phyloP scores from a whole-genome alignment of 2,329 filamentous ascomycete species.

The Fusarium graminum region DNA sequence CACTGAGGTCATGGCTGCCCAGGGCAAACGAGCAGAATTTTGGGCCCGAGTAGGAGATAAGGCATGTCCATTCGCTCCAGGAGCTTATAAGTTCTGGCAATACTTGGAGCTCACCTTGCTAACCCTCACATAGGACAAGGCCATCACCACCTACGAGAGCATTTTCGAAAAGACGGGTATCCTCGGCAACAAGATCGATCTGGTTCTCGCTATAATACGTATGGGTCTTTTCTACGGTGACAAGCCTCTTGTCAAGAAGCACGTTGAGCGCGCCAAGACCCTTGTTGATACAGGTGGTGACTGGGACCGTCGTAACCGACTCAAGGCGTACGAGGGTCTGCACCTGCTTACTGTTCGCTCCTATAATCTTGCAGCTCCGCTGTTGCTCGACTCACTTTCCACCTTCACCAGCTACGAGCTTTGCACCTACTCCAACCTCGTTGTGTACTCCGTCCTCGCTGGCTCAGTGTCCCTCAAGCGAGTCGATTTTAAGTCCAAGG shows the following conservation, averaged over 20 bases:
- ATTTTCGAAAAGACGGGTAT: slow-evolving; percentile 98
- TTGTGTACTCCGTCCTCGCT: slow-evolving; percentile 94
- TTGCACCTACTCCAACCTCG: slow-evolving; percentile 94
- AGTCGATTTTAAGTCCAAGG: slow-evolving; percentile 98
- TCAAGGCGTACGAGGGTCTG: slow-evolving; percentile 98
- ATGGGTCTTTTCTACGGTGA: slow-evolving; percentile 97
- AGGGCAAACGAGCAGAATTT: slow-evolving; percentile 95
- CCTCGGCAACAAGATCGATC: slow-evolving; percentile 95
- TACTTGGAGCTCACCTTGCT: slow-evolving; percentile 20
- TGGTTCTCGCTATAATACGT: slow-evolving; percentile 95
- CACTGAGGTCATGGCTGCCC: slow-evolving; percentile 91
- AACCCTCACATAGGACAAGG: slow-evolving; percentile 78
- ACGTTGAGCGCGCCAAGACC: slow-evolving; percentile 87
- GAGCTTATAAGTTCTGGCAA: neutral
- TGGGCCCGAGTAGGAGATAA: slow-evolving; percentile 97
- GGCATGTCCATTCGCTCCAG: slow-evolving; percentile 63
- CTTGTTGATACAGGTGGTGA: slow-evolving; percentile 96
- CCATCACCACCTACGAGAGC: slow-evolving; percentile 90
- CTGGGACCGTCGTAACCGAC: slow-evolving; percentile 97
- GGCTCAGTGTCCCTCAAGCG: slow-evolving; percentile 95
- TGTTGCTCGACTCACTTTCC: slow-evolving; percentile 95
- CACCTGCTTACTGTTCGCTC: slow-evolving; percentile 93
- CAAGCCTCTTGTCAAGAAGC: slow-evolving; percentile 91
- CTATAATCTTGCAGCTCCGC: slow-evolving; percentile 88
- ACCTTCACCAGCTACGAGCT: slow-evolving; percentile 99